A percentile compares a stretch with the other conserved stretches of the same genome.
Conservation (phyloP, 2,329 filamentous ascomycete species). For the Colletotrichum cordylinicola region DNA sequence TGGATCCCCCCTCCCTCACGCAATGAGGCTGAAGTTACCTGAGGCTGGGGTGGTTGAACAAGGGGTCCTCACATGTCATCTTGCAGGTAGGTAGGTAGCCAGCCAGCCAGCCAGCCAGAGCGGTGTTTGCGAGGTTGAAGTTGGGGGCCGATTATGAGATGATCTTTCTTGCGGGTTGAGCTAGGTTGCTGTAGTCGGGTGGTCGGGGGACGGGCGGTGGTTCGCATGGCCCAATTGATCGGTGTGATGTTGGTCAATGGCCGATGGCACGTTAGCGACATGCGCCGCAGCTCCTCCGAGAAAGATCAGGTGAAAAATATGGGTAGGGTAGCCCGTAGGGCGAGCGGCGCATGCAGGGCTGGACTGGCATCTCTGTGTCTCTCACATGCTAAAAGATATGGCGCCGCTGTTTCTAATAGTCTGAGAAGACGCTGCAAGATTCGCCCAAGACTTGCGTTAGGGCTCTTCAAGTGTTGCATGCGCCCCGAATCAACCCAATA, state of each 20-base stretch:
- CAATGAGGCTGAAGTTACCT: slow-evolving; percentile 1
- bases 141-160: background rate
- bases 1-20: background rate
- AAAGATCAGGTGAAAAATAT: background rate
- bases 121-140: background rate
- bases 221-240: background rate
- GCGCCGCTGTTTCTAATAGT: background rate
- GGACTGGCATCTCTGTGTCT: background rate
- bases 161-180: background rate
- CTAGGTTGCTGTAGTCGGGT: background rate
- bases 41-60: background rate
- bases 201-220: background rate
- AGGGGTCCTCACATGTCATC: slow-evolving; percentile 8
- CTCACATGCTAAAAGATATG: slow-evolving; percentile 8
- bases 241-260: background rate
- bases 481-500: slow-evolving; percentile 1
- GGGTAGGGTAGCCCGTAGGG: background rate
- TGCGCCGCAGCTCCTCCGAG: background rate
- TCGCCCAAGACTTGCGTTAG: background rate
- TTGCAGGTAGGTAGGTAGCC: background rate
- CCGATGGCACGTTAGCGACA: background rate
- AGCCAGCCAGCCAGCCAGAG: background rate
- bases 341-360: background rate
- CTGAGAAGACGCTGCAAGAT: background rate
- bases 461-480: background rate